Evolutionary conservation across 768 basidiomycete species (phyloP).

Genomic region (Suillus clintonianus): DNA sequence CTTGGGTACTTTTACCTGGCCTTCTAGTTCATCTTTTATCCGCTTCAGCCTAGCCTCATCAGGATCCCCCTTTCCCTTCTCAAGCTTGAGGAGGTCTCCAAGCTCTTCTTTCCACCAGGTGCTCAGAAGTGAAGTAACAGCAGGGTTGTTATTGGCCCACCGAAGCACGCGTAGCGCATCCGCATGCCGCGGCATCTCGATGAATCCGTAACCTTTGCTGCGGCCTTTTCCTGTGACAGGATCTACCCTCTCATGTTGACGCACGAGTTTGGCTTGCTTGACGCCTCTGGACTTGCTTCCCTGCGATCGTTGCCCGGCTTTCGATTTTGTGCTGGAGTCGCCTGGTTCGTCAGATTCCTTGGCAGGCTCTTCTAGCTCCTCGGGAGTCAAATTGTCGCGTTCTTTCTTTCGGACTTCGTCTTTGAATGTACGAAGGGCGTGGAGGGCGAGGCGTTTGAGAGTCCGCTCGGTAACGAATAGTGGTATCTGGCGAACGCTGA

Average conservation of each 20-base stretch:
- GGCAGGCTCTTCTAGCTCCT: conserved; percentile 63
- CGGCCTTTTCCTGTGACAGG: conserved; percentile 82
- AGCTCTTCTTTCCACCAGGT: conserved; percentile 87
- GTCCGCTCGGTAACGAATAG: conserved; percentile 87
- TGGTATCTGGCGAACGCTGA: conserved; percentile 92
- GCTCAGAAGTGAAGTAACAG: conserved; percentile 62
- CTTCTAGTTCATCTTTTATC: conserved; percentile 55
- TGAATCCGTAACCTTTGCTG: conserved; percentile 93
- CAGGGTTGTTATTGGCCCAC: conserved; percentile 91
- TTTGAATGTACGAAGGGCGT: conserved; percentile 80
- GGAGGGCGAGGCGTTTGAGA: conserved; percentile 83
- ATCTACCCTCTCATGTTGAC: conserved; percentile 88
- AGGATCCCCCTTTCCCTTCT: conserved; percentile 48
- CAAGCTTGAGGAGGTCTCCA: conserved; percentile 55
- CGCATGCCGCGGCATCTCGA: conserved; percentile 85
- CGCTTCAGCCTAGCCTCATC: conserved; percentile 57
- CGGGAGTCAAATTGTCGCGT: conserved; percentile 62
- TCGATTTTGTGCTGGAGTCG: conserved; percentile 24
- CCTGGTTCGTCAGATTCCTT: conserved; percentile 21
- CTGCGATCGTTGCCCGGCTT: conserved; percentile 24
- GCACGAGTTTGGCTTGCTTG: conserved; percentile 90
- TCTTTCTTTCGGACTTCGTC: conserved; percentile 66
- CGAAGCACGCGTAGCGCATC: conserved; percentile 90
- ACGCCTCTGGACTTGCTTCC: conserved; percentile 45
- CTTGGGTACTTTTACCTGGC: conserved; percentile 37